Conservation (phyloP, 2,329 filamentous ascomycete species). For the Nothophoma quercina region DNA sequence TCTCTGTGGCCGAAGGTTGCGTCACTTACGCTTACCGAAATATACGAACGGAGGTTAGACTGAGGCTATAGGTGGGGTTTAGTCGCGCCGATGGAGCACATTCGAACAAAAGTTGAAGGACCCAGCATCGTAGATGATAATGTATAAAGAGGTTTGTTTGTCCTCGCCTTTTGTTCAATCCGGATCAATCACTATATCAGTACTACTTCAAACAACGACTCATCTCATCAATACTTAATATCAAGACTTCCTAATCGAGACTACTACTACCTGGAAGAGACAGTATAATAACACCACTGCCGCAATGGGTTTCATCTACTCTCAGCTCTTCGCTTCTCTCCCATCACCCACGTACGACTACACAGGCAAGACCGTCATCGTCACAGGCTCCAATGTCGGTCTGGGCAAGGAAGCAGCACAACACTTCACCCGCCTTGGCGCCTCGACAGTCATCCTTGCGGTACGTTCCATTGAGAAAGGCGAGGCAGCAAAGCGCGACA, state of each 20-base stretch:
- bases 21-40: background rate
- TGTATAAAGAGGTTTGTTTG: background rate
- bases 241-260: background rate
- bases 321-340: constrained; percentile 44
- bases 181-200: background rate
- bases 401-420: constrained; percentile 42
- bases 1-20: constrained; percentile 2
- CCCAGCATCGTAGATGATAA: background rate
- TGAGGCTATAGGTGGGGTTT: background rate
- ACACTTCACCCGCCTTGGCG: constrained; percentile 36
- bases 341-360: constrained; percentile 20
- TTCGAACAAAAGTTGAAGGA: background rate
- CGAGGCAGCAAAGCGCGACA: constrained; percentile 32
- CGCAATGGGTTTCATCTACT: constrained; percentile 13
- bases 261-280: background rate
- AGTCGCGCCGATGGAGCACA: background rate
- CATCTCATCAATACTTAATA: background rate
- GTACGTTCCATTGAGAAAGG: constrained; percentile 42
- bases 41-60: constrained; percentile 15
- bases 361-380: constrained; percentile 50
- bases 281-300: background rate
- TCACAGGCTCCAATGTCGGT: constrained; percentile 50
- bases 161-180: background rate
- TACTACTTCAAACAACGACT: too few relatives aligned
- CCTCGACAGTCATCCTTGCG: constrained; percentile 39